Base-by-base conservation (phyloP, 192 early-diverging fungal species). In the Entomortierella chlamydospora region DNA sequence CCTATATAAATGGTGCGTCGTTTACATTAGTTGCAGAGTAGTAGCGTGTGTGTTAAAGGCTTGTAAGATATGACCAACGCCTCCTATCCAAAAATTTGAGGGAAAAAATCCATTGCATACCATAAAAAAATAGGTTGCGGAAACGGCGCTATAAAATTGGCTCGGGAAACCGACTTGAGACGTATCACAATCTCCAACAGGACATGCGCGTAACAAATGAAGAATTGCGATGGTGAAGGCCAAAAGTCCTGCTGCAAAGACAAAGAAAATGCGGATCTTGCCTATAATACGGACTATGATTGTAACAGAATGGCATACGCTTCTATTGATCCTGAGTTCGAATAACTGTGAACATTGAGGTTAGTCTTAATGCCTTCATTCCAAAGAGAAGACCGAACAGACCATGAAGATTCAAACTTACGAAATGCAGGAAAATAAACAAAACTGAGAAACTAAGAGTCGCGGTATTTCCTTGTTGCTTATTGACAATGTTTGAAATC, bases 51-150 rank as follows among this genome's bases (percentile, higher is more conserved):
- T n/a, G n/a, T n/a, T n/a, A n/a, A n/a, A n/a, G n/a, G n/a, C n/a
- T n/a, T n/a, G n/a, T n/a, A n/a, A n/a, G n/a, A n/a, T n/a, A n/a
- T n/a, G n/a, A n/a, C n/a, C n/a, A n/a, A n/a, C n/a, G n/a, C n/a
- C n/a, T n/a, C n/a, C n/a, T n/a, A n/a, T n/a, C n/a, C n/a, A n/a
- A n/a, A n/a, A n/a, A n/a, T n/a, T n/a, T n/a, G n/a, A n/a, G n/a
- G n/a, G n/a, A n/a, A n/a, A n/a, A n/a, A n/a, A n/a, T n/a, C n/a
- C n/a, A n/a, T n/a, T n/a, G 42, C 61, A 51, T 55, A 61, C 72
- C 63, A 66, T 61, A 23, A 66, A 54, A n/a, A 66, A 66, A 37
- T 66, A 65, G 0, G 64, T 66, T 3, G 64, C 34, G 0, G 63
- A 66, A 20, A 66, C 15, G 4, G 63, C 72, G 0, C 47, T 10